These are phyloP conservation scores for Penicillium roqueforti DNA, from an alignment of 495 filamentous ascomycete genomes.

Conservation along the genomic window DNA sequence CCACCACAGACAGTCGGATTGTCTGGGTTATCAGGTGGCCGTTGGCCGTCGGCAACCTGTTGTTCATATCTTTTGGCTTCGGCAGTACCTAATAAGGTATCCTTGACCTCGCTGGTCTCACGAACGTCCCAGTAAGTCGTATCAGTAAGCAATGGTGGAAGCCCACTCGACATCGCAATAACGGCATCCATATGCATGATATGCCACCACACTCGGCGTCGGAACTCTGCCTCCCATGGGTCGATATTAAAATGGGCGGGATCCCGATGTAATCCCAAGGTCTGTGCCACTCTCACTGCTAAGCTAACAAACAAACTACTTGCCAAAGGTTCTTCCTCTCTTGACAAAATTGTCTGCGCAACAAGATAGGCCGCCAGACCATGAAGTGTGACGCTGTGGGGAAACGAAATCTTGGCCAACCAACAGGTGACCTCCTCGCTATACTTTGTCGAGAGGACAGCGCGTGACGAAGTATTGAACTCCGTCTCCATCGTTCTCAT, in stretches of 20 bases:
- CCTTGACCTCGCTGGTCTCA: conserved; percentile 44
- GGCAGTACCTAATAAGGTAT: conserved; percentile 39
- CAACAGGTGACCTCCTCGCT: conserved; percentile 42
- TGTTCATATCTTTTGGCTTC: conserved; percentile 32
- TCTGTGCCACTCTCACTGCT: conserved; percentile 61
- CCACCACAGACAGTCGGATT: conserved; percentile 43
- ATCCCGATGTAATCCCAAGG: conserved; percentile 69
- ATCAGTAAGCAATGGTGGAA: conserved; percentile 42
- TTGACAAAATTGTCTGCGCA: conserved; percentile 44
- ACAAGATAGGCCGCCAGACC: conserved; percentile 45
- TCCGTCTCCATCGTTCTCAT: conserved; percentile 43
- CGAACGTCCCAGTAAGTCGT: conserved; percentile 47
- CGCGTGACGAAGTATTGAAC: conserved; percentile 36
- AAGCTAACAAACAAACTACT: conserved; percentile 52
- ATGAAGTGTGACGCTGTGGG: conserved; percentile 42
- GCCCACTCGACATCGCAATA: conserved; percentile 45
- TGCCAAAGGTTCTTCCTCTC: conserved; percentile 46
- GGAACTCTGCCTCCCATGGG: conserved; percentile 63
- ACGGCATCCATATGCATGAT: conserved; percentile 62
- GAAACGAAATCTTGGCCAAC: conserved; percentile 43
- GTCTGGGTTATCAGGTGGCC: conserved; percentile 41
- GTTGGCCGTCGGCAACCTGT: conserved; percentile 28
- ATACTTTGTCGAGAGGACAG: conserved; percentile 35
- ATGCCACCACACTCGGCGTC: conserved; percentile 70
- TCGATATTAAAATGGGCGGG: conserved; percentile 60